Percentiles rank a stretch among this genome's conserved stretches.
Evolutionary conservation across 148 eudicot genomes (phyloP).

Genomic region (Bassia scoparia): DNA sequence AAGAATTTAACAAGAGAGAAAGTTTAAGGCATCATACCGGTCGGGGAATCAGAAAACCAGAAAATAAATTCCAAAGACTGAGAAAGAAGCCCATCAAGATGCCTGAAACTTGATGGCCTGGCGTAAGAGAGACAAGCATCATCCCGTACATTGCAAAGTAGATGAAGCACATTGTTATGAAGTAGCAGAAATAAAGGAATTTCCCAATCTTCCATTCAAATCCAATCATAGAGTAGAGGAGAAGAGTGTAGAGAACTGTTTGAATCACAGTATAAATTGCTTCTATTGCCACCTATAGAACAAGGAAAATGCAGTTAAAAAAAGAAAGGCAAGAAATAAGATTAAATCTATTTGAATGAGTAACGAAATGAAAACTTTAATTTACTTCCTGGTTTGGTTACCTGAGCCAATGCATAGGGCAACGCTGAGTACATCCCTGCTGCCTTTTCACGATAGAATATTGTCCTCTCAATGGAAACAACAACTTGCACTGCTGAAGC

Average conservation of each 20-base stretch:
- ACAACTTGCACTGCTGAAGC: conserved; percentile 50
- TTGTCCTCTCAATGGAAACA: conserved; percentile 57
- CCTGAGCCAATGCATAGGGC: conserved; percentile 76
- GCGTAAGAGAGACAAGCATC: conserved; percentile 75
- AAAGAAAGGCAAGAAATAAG: background rate
- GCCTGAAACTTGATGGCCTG: conserved; percentile 51
- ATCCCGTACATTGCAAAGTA: conserved; percentile 71
- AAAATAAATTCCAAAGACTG: conserved; percentile 67
- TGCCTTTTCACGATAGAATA: conserved; percentile 72
- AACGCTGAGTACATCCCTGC: conserved; percentile 80
- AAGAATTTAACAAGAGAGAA: background rate
- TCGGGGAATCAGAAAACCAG: conserved; percentile 65
- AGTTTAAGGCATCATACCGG: conserved; percentile 33
- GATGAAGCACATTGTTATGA: conserved; percentile 49
- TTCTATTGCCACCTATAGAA: conserved; percentile 64
- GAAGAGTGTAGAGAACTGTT: conserved; percentile 40
- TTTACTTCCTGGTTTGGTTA: conserved; percentile 12
- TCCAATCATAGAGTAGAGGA: conserved; percentile 71
- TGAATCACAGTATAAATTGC: conserved; percentile 43
- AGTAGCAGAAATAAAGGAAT: conserved; percentile 60
- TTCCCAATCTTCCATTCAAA: conserved; percentile 52
- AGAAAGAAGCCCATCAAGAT: conserved; percentile 56
- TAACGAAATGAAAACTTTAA: background rate
- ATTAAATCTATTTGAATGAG: background rate
- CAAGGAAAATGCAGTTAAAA: background rate